A percentile compares a stretch with the other conserved stretches of the same genome.
These are phyloP conservation scores for Neopestalotiopsis clavispora DNA, from an alignment of 2,329 filamentous ascomycete species.

Conservation along the genomic window DNA sequence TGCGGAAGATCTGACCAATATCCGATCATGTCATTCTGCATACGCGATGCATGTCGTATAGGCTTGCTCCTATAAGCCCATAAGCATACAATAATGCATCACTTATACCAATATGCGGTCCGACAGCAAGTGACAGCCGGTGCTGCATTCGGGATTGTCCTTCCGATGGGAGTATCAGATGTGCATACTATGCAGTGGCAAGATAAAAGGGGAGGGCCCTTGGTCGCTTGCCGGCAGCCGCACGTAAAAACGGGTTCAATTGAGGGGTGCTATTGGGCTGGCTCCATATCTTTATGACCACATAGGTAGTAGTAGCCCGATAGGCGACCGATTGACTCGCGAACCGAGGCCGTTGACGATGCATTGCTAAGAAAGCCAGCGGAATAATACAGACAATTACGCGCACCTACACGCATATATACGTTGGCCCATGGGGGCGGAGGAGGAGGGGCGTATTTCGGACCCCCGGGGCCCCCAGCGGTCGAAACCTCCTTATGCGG, in stretches of 20 bases:
- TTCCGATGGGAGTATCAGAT: conserved; percentile 7
- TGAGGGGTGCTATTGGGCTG: conserved; percentile 1
- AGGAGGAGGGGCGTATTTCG: neutral
- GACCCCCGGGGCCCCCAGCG: neutral
- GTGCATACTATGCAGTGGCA: conserved; percentile 2
- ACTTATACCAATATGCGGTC: neutral
- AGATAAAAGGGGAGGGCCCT: neutral
- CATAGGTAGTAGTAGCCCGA: neutral
- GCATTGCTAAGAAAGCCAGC: neutral
- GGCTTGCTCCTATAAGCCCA: neutral
- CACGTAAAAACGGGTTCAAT: neutral
- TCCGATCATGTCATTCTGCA: no score
- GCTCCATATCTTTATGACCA: neutral
- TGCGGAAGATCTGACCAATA: no score
- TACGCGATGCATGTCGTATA: neutral
- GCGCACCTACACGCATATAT: neutral
- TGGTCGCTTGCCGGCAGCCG: conserved; percentile 9
- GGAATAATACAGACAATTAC: neutral
- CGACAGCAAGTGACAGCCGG: conserved; percentile 3
- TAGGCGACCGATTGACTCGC: conserved; percentile 11
- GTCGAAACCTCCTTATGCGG: conserved; percentile 8
- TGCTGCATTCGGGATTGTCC: neutral
- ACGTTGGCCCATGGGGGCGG: neutral
- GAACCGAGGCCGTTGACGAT: conserved; percentile 3
- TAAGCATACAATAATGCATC: neutral